Percentiles rank a stretch among this genome's conserved stretches.
Evolutionary conservation across 352 stramenopile genomes (phyloP).

Genomic region (Saprolegnia diclina): DNA sequence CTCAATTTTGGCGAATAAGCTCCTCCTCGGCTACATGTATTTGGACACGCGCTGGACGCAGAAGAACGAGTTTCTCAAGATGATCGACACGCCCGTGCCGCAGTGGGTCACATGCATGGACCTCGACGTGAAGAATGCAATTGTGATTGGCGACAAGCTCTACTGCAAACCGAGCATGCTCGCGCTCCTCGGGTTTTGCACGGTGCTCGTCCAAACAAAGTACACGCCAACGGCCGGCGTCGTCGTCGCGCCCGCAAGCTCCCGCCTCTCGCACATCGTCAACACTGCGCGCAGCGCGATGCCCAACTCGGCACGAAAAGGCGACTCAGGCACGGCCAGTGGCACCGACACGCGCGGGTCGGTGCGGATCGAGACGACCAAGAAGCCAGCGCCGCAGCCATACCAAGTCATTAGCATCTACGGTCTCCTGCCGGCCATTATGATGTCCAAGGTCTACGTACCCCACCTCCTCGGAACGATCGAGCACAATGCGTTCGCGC

Average conservation of each 20-base stretch:
- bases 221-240: background rate
- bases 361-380: background rate
- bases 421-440: background rate
- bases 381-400: background rate
- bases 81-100: background rate
- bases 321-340: background rate
- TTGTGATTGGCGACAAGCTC: conserved; percentile 13
- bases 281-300: no score
- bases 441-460: background rate
- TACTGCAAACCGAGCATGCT: conserved; percentile 15
- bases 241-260: background rate
- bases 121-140: conserved; percentile 5
- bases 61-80: conserved; percentile 4
- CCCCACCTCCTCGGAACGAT: conserved; percentile 1
- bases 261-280: background rate
- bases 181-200: conserved; percentile 11
- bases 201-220: background rate
- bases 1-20: conserved; percentile 1
- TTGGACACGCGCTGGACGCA: conserved; percentile 3
- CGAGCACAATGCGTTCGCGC: background rate
- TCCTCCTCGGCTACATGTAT: background rate
- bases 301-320: background rate
- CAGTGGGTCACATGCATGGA: conserved; percentile 19
- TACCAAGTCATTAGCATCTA: conserved; percentile 14
- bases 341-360: background rate